Evolutionary conservation across 495 filamentous ascomycete genomes (phyloP), one percentile per base, ranked within the genome.

Genomic region (Hyaloscypha bicolor): DNA sequence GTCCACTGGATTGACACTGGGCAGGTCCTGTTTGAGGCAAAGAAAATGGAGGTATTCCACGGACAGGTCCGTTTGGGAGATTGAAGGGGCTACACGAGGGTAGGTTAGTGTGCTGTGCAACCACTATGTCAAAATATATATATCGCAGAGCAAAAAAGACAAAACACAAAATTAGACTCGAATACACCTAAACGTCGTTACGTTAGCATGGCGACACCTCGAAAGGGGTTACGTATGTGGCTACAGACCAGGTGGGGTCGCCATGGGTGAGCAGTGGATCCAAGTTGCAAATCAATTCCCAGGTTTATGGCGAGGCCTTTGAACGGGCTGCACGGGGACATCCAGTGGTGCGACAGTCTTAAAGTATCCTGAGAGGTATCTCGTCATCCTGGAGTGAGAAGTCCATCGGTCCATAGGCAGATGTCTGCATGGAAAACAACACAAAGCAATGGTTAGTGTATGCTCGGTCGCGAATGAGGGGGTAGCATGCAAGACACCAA

Each of bases 81-180:
- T 52, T 72, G 35, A 69, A 69, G 51, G 60, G 53, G 69, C 70
- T 74, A 71, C 52, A 72, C 53, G 25, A 63, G 69, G 59, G 31
- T 63, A 29, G 70, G 72, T 74, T 71, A 74, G 72, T 74, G 57
- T 69, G 31, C 60, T 70, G 64, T 71, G 58, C 65, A 57, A 56
- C 53, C 63, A 71, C 65, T 65, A 64, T 52, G 31, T 42, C 19
- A 67, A 53, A 69, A 51, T 60, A 21, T 37, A 31, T 60, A 21
- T 29, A 68, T 66, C 52, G 39, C 62, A 63, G 65, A 60, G 56
- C 35, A 67, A 65, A 60, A 55, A 48, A 14, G 60, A 31, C 58
- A 62, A 66, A 65, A 31, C 19, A 64, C 60, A 64, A 68, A 35
- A 57, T 66, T 65, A 37, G 42, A 42, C 39, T 12, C 42, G 16